These are phyloP conservation scores for Carpinus viminea DNA, from an alignment of 306 rosid genomes.

Conservation along the genomic window DNA sequence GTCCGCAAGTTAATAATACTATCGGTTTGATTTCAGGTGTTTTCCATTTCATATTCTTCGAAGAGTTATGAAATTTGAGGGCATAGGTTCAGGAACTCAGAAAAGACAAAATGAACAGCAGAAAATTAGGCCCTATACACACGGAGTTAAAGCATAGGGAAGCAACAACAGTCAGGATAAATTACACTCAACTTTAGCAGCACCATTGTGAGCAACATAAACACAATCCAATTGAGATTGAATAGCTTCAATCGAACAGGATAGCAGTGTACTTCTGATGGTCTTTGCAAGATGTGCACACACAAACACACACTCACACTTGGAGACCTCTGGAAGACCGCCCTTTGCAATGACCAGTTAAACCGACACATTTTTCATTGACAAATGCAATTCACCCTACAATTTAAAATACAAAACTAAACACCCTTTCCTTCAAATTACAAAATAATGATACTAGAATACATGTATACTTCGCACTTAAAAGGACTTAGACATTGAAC, in stretches of 20 bases:
- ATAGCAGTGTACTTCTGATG: background rate
- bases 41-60: background rate
- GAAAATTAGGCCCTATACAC: background rate
- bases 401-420: background rate
- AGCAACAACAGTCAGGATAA: background rate
- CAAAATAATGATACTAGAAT: constrained; percentile 11
- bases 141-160: constrained; percentile 1
- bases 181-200: background rate
- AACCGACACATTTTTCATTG: background rate
- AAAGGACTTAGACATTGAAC: constrained; percentile 20
- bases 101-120: constrained; percentile 4
- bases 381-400: background rate
- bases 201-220: background rate
- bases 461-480: constrained; percentile 1
- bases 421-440: background rate
- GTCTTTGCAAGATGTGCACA: background rate
- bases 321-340: background rate
- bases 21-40: background rate
- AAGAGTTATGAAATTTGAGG: background rate
- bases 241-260: background rate
- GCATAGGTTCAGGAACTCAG: background rate
- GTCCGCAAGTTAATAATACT: background rate
- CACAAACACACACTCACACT: background rate
- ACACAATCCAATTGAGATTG: background rate
- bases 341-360: background rate